Evolutionary conservation across 805 yeast genomes (phyloP), one percentile per base, ranked within the genome.

Genomic region (Starmerella cellae): DNA sequence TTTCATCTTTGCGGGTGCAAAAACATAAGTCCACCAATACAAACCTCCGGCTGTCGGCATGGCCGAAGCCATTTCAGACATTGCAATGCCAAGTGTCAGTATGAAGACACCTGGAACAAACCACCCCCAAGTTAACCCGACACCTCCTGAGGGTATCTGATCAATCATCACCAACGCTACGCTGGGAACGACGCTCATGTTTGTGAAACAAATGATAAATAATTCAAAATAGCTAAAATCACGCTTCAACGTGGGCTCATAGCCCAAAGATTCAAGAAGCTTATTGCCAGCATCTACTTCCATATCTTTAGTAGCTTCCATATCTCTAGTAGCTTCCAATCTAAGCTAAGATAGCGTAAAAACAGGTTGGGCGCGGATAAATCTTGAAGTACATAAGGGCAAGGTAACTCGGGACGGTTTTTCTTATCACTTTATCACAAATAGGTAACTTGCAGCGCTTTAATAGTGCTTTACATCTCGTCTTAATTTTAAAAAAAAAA

Each of bases 31-130:
- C 77, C 80, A 75, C 60, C 73, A 75, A 55, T 77, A 79, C 32
- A 79, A 63, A 8, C 87, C 87, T 41, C 87, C 87, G 19, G 81
- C 73, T 0, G 87, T 79, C 28, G 88, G 87, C 51, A 76, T 70
- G 3, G 83, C 72, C 23, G 77, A 70, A 1, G 79, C 82, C 52
- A 77, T 59, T 51, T 77, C 79, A 2, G 82, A 68, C 75, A 80
- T 73, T 13, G 77, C 65, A 6, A 69, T 48, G 19, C 83, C 84
- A 18, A 75, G 68, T 10, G 65, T 54, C 38, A 77, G 55, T 42
- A 79, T 75, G 52, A 75, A 73, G 10, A 66, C 45, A 8, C 76
- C 68, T 23, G 82, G 69, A 13, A 73, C 55, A 34, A 75, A 59
- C 87, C 87, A 80, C 35, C 83, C 82, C 87, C 87, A 80, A 2